phyloP scores from a whole-genome alignment of 2,329 filamentous ascomycete species.

The Fusarium chuoi region DNA sequence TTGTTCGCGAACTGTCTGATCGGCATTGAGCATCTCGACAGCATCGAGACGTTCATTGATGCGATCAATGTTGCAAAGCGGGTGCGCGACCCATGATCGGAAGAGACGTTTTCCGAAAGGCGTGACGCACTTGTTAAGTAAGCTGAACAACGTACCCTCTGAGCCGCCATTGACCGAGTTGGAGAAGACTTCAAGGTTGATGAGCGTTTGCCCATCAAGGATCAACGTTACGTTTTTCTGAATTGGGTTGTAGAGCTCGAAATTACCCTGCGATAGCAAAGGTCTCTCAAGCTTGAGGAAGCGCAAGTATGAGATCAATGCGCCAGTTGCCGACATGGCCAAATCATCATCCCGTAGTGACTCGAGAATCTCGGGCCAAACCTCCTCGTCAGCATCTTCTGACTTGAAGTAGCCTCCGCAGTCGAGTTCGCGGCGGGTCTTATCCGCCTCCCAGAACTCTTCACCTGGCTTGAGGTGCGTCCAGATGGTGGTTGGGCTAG shows the following conservation, averaged over 20 bases:
- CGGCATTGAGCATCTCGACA: conserved; percentile 90
- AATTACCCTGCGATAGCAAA: conserved; percentile 89
- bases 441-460: conserved; percentile 92
- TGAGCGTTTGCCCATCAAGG: conserved; percentile 93
- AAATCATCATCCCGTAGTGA: conserved; percentile 81
- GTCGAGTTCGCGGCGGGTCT: conserved; percentile 82
- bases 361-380: conserved; percentile 80
- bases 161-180: conserved; percentile 88
- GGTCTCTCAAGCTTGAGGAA: conserved; percentile 89
- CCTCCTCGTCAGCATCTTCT: conserved; percentile 64
- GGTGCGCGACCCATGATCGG: conserved; percentile 97
- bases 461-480: conserved; percentile 87
- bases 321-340: conserved; percentile 91
- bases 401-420: conserved; percentile 81
- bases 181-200: conserved; percentile 96
- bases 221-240: conserved; percentile 89
- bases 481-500: conserved; percentile 91
- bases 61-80: conserved; percentile 83
- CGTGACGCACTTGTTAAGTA: conserved; percentile 94
- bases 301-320: conserved; percentile 85
- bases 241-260: conserved; percentile 92
- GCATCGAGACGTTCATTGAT: conserved; percentile 96
- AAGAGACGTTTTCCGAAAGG: conserved; percentile 97
- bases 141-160: conserved; percentile 88
- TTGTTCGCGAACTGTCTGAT: conserved; percentile 81